Evolutionary conservation across 768 basidiomycete species (phyloP).

Genomic region (Naganishia kalamii): DNA sequence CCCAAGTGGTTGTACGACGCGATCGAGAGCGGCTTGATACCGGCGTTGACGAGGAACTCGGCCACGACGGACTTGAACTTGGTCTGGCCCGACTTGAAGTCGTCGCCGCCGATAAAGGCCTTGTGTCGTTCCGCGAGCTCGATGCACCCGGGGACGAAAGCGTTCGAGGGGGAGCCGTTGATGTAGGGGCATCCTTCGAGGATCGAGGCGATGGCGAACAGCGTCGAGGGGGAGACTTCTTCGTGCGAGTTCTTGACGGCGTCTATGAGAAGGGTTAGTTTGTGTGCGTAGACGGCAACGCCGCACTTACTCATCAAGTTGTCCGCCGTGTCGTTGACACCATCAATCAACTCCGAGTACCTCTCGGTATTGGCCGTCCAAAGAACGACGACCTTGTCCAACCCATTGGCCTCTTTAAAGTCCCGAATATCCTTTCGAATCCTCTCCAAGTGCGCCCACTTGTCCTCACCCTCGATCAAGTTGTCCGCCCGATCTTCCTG

Average conservation of each 20-base stretch:
- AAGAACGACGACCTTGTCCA: slow-evolving; percentile 87
- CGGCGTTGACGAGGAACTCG: slow-evolving; percentile 97
- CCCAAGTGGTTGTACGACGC: slow-evolving; percentile 98
- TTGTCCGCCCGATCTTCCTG: slow-evolving; percentile 95
- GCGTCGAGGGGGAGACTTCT: slow-evolving; percentile 91
- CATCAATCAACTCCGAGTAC: slow-evolving; percentile 87
- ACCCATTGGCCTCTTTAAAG: slow-evolving; percentile 74
- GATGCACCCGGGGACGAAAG: slow-evolving; percentile 92
- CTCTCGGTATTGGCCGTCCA: slow-evolving; percentile 99
- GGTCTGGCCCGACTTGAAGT: slow-evolving; percentile 96
- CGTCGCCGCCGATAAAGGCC: slow-evolving; percentile 94
- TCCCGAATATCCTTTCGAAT: slow-evolving; percentile 87
- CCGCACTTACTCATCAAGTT: slow-evolving; percentile 57
- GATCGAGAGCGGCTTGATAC: slow-evolving; percentile 95
- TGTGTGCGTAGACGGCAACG: background rate
- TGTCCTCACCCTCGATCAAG: slow-evolving; percentile 73
- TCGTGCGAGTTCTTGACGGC: slow-evolving; percentile 77
- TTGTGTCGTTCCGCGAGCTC: slow-evolving; percentile 79
- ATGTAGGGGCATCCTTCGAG: slow-evolving; percentile 92
- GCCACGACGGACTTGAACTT: slow-evolving; percentile 84
- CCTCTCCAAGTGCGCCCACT: slow-evolving; percentile 83
- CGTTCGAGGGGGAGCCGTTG: slow-evolving; percentile 98
- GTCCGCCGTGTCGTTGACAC: slow-evolving; percentile 89
- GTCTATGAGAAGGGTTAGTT: slow-evolving; percentile 19
- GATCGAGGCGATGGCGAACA: slow-evolving; percentile 92